Conservation (phyloP, 2,329 filamentous ascomycete species). For the Bisporella sp. region DNA sequence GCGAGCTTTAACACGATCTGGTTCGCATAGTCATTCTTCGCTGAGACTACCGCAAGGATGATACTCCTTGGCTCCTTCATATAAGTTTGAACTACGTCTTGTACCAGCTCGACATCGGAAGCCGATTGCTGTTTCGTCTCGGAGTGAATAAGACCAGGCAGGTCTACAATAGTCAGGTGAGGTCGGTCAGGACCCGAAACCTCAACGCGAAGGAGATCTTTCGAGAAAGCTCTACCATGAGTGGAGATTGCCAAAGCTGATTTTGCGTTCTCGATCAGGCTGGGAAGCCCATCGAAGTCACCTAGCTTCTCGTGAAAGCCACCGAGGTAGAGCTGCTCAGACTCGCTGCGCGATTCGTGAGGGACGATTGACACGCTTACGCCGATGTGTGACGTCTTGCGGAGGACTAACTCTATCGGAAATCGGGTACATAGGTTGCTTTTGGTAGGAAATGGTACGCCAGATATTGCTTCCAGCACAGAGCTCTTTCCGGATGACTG, state of each 20-base stretch:
- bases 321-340: slow-evolving; percentile 9
- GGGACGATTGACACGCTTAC: slow-evolving; percentile 16
- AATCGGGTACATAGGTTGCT: slow-evolving; percentile 36
- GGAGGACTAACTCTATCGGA: slow-evolving; percentile 34
- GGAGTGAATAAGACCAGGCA: slow-evolving; percentile 47
- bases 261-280: slow-evolving; percentile 17
- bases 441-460: slow-evolving; percentile 32
- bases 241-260: slow-evolving; percentile 9
- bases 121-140: slow-evolving; percentile 37
- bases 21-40: slow-evolving; percentile 53
- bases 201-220: slow-evolving; percentile 15
- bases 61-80: slow-evolving; percentile 49
- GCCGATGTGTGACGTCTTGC: slow-evolving; percentile 9
- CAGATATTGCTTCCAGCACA: slow-evolving; percentile 29
- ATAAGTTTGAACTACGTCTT: slow-evolving; percentile 40
- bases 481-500: slow-evolving; percentile 33
- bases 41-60: slow-evolving; percentile 48
- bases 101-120: slow-evolving; percentile 38
- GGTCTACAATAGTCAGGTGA: slow-evolving; percentile 50
- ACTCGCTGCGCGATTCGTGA: slow-evolving; percentile 8
- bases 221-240: slow-evolving; percentile 22
- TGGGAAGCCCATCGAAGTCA: slow-evolving; percentile 12
- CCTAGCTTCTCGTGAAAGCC: slow-evolving; percentile 15
- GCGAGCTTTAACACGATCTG: slow-evolving; percentile 48
- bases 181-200: slow-evolving; percentile 28